Base-by-base conservation (phyloP, 2,329 filamentous ascomycete species). In the Calonectria naviculata region DNA sequence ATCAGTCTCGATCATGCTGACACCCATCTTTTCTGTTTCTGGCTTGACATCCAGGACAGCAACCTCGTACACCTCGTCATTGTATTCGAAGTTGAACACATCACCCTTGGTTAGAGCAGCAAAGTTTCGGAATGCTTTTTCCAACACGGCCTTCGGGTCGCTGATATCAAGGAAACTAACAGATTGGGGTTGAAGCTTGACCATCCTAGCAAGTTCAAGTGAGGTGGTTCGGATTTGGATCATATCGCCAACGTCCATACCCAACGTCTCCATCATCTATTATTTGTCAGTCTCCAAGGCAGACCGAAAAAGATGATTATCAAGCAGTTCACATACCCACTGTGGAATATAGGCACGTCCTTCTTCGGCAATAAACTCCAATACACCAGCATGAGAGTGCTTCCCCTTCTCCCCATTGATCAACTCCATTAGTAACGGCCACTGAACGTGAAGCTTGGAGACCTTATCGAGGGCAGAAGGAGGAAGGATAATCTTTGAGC, bases 351-450 rank as follows among this genome's bases (percentile, higher is more conserved):
- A 99, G 65, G 97, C 95, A 81, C 97, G 94, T 61, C 97, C 97
- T 83, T 99, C 97, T 81, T 99, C 97, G 5, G 97, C 97, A 68
- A 98, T 97, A 81, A 99, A 99, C 84, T 99, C 97, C 74, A 99
- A 85, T 24, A 99, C 97, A 86, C 97, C 97, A 6, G 94, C 95
- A 84, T 99, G 97, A 29, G 96, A 97, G 81, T 93, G 93, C 81
- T 89, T 93, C 31, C 91, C 91, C 81, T 92, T 93, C 73, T 93
- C 91, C 28, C 95, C 95, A 81, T 98, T 99, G 78, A 94, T 93
- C 75, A 99, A 89, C 89, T 99, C 96, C 86, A 99, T 97, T 75
- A 98, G 90, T 87, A 99, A 94, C 9, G 97, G 97, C 87, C 98
- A 99, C 81, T 97, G 95, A 73, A 99, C 97, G 84, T 98, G 96